Percentiles rank a stretch among this genome's conserved stretches.
These are phyloP conservation scores for Gypsophila paniculata DNA, from an alignment of 179 eudicot genomes.

Conservation along the genomic window DNA sequence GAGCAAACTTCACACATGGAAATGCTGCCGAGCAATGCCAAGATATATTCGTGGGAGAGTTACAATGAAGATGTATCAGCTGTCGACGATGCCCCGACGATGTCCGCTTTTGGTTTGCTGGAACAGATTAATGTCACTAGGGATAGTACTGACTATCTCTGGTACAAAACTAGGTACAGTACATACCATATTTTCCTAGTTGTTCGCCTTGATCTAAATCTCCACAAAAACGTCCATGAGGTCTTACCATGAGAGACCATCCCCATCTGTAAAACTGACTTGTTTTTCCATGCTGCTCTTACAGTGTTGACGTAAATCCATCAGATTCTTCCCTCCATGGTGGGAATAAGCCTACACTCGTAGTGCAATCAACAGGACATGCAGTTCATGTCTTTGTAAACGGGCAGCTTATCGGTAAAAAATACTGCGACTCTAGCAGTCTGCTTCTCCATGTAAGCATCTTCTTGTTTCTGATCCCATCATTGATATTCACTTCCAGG, in stretches of 20 bases:
- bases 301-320: conserved; percentile 73
- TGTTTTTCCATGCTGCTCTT: conserved; percentile 12
- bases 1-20: conserved; percentile 80
- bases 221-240: no score
- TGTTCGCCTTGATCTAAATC: neutral
- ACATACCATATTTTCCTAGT: conserved; percentile 12
- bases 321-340: conserved; percentile 76
- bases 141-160: conserved; percentile 84
- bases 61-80: conserved; percentile 70
- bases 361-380: conserved; percentile 78
- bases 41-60: conserved; percentile 69
- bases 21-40: conserved; percentile 54
- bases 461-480: conserved; percentile 14
- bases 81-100: conserved; percentile 50
- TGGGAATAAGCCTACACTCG: conserved; percentile 71
- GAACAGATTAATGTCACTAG: conserved; percentile 95
- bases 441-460: neutral
- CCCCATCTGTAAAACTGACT: conserved; percentile 6
- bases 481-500: conserved; percentile 40
- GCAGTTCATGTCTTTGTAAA: conserved; percentile 84
- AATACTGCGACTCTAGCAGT: conserved; percentile 6
- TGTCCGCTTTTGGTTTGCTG: conserved; percentile 67
- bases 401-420: conserved; percentile 71
- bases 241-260: neutral
- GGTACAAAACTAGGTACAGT: conserved; percentile 97